Evolutionary conservation across 2,329 filamentous ascomycete genomes (phyloP), one percentile per base, ranked within the genome.

Genomic region (Exserohilum rostratum): DNA sequence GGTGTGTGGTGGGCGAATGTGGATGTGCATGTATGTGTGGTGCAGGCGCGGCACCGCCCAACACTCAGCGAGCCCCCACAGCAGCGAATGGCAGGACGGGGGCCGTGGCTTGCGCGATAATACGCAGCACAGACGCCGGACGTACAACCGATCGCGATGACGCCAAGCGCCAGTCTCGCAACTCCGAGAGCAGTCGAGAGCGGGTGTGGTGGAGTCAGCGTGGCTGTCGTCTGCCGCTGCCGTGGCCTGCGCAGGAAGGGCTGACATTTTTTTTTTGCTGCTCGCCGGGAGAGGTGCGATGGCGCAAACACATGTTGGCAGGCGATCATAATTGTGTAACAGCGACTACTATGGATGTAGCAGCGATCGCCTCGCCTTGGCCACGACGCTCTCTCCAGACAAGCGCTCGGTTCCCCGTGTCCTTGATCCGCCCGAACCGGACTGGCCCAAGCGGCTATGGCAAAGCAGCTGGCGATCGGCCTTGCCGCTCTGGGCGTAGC

Each of bases 131-230:
- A 57, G 61, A 60, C 61, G 53, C 48, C 52, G 46, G 57, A 57
- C 53, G 51, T 58, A 53, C 64, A 58, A 58, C 52, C 55, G 67
- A 72, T 72, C 60, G 61, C 57, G 68, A 70, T 72, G 53, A 52
- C 49, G 67, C 65, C 69, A 69, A 68, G 63, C 40, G 27, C 44
- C 30, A 30, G 54, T 55, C 38, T 60, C 53, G 55, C 50, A 48
- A n/a, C 53, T 60, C 51, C 43, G 48, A 56, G 34, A n/a, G n/a
- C n/a, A n/a, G n/a, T n/a, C n/a, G n/a, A n/a, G n/a, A n/a, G n/a
- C n/a, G 20, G 44, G 12, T 25, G 42, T 27, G 15, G 37, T 35
- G 44, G 45, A 17, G 50, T 31, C 40, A 25, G 34, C 15, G 18
- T 20, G 35, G 22, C 7, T 31, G n/a, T 17, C 38, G 43, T 27